Base-by-base conservation (phyloP, 2,329 filamentous ascomycete genomes). In the Penicillium thymicola region DNA sequence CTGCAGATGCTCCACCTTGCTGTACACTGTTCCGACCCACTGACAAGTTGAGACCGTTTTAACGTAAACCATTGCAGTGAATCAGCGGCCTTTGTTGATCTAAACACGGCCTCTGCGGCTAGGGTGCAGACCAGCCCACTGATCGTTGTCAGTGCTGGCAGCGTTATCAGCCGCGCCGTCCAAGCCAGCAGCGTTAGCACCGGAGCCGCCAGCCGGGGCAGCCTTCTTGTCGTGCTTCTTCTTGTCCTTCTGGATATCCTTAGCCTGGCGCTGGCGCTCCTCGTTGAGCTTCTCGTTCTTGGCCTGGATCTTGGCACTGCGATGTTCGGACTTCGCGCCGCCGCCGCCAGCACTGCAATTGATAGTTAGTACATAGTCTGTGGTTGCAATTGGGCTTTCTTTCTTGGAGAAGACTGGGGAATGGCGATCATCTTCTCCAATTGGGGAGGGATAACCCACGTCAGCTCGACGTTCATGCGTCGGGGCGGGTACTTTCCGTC, bases 381-480 rank as follows among this genome's bases (percentile, higher is more conserved):
- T 45, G 14, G 23, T 13, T 41, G 14, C 11, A 28, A 40, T 41
- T 37, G 48, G 8, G 43, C 18, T 58, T 52, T 47, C 25, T 45
- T 37, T 23, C 18, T 56, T 16, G 48, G 34, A 30, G 23, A 9
- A 21, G 34, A 16, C 5, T 18, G 10, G 43, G 27, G 25, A 52
- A 40, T 21, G 28, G 14, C 10, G 9, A 16, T 34, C 6, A 16
- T 27, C 7, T 10, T 34, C 16, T 13, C 23, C 25, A 36, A 28
- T 51, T 43, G 23, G 32, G 38, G 38, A 25, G n/a, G 46, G 48
- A 23, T 46, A 34, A 82, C 86, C 75, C 75, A 91, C 83, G 92
- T 96, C 64, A 97, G 77, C 77, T 97, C 93, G 27, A 97, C 89
- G 71, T 96, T 97, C 68, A 97, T 95, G 75, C 87, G 89, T 66